These are phyloP conservation scores for Penicillium sp. DNA, from an alignment of 2,329 filamentous ascomycete species.

Conservation along the genomic window DNA sequence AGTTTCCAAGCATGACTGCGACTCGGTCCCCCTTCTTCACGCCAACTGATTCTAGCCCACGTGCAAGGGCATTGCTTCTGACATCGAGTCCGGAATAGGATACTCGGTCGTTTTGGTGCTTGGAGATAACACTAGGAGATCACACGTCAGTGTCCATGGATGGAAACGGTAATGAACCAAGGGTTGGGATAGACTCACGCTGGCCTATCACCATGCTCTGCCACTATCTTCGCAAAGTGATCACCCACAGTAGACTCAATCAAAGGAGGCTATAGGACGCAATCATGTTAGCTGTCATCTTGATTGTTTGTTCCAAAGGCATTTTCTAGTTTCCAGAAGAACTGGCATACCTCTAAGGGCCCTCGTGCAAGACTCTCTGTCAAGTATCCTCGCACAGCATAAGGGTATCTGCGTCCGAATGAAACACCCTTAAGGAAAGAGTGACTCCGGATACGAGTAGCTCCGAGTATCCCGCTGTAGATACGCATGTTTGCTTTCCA, in stretches of 20 bases:
- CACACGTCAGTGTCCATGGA: neutral
- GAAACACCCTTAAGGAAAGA: neutral
- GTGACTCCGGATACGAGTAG: conserved; percentile 3
- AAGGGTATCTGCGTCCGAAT: neutral
- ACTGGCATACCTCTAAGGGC: conserved; percentile 17
- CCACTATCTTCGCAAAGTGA: conserved; percentile 44
- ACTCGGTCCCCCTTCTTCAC: conserved; percentile 79
- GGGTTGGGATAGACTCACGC: conserved; percentile 44
- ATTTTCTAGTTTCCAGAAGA: neutral
- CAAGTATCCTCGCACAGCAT: conserved; percentile 13
- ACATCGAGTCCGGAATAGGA: conserved; percentile 72
- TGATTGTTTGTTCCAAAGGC: neutral
- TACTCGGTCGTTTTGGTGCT: conserved; percentile 58
- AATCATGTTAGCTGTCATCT: neutral
- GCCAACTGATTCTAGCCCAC: conserved; percentile 63
- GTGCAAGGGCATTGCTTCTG: conserved; percentile 69
- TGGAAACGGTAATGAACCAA: neutral
- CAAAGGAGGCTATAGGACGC: conserved; percentile 38
- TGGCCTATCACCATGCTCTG: conserved; percentile 42
- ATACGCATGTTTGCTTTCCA: conserved; percentile 13
- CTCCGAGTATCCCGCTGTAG: conserved; percentile 4
- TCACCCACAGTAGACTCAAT: conserved; percentile 46
- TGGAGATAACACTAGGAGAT: conserved; percentile 50
- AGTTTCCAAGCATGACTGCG: conserved; percentile 80
- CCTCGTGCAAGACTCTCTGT: conserved; percentile 24